Conservation (phyloP, 495 filamentous ascomycete genomes). For the Margaritispora aquatica region DNA sequence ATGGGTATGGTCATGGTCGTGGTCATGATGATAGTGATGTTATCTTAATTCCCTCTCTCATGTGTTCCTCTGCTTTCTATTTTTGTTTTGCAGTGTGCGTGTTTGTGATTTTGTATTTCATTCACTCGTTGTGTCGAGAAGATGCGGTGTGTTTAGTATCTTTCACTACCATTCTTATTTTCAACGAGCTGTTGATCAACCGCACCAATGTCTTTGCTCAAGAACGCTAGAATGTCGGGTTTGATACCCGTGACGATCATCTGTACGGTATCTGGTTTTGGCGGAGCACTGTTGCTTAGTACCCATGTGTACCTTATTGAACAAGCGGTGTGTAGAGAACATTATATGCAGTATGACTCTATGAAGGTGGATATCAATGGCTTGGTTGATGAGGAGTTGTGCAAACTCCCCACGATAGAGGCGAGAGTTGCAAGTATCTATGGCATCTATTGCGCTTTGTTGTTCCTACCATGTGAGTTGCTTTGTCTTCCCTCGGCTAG, state of each 20-base stretch:
- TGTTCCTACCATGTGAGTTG: slow-evolving; percentile 1
- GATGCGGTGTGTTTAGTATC: too few species aligned
- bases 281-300: neutral
- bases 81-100: too few species aligned
- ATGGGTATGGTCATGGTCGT: neutral
- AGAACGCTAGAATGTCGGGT: neutral
- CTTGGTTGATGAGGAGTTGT: slow-evolving; percentile 7
- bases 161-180: too few species aligned
- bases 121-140: too few species aligned
- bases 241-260: neutral
- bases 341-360: neutral
- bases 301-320: slow-evolving; percentile 3
- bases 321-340: slow-evolving; percentile 6
- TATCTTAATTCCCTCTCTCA: too few species aligned
- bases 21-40: neutral
- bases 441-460: neutral
- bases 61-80: too few species aligned
- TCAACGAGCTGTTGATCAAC: too few species aligned
- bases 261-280: neutral
- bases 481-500: neutral
- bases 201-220: too few species aligned
- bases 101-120: too few species aligned
- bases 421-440: slow-evolving; percentile 3
- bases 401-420: slow-evolving; percentile 2
- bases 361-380: neutral